Evolutionary conservation across 108 stramenopile genomes (phyloP).

Genomic region (Skeletonema costatum): DNA sequence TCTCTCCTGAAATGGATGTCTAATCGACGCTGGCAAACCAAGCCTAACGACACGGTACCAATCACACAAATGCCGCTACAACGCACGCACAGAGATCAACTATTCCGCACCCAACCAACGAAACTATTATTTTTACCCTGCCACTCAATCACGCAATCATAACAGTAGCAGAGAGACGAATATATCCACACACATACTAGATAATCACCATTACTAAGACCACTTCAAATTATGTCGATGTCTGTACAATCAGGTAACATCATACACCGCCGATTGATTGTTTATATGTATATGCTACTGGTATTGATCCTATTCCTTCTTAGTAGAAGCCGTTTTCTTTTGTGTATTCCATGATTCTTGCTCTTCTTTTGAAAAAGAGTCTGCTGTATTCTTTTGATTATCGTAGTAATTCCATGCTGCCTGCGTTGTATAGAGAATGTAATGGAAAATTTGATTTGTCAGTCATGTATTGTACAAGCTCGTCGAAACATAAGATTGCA

Average conservation of each 20-base stretch:
- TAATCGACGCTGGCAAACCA: conserved; percentile 2
- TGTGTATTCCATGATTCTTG: conserved; percentile 48
- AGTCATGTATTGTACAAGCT: too few relatives aligned
- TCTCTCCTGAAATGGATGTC: conserved; percentile 21
- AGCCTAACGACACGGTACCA: not conserved
- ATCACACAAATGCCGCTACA: conserved; percentile 24
- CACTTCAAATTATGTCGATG: too few relatives aligned
- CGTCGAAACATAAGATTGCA: not conserved
- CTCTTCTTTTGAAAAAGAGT: conserved; percentile 46
- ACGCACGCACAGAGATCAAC: not conserved
- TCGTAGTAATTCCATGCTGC: conserved; percentile 54
- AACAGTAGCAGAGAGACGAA: too few relatives aligned
- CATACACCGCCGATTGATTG: not conserved
- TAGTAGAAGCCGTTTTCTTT: conserved; percentile 13
- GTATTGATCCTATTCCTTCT: not conserved
- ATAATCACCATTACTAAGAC: too few relatives aligned
- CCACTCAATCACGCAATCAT: too few relatives aligned
- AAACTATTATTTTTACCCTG: too few relatives aligned
- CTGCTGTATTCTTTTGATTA: conserved; percentile 34
- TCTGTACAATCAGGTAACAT: too few relatives aligned
- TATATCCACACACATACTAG: too few relatives aligned
- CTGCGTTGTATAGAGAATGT: not conserved
- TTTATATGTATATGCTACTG: not conserved
- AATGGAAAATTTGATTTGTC: not conserved
- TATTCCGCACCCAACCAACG: too few relatives aligned